Evolutionary conservation across 495 filamentous ascomycete genomes (phyloP).

Genomic region (Staphylotrichum tortipilum): DNA sequence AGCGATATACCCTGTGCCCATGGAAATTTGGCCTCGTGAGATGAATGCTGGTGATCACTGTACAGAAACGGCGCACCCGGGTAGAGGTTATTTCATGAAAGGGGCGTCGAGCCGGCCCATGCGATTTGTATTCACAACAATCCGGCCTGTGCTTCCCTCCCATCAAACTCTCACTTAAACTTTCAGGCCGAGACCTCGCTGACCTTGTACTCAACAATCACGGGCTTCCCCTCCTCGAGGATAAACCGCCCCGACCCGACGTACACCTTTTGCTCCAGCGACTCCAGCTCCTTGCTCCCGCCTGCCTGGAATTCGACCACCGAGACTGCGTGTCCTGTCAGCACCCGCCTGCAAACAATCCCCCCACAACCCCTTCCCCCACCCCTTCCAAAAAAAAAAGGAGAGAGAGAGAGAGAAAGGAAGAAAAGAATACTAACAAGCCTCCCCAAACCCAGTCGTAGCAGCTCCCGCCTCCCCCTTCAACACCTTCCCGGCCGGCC

Average conservation of each 20-base stretch:
- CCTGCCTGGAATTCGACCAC: conserved; percentile 49
- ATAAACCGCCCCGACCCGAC: conserved; percentile 49
- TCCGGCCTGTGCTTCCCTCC: no score
- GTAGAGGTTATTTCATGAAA: no score
- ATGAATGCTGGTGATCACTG: no score
- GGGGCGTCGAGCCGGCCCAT: no score
- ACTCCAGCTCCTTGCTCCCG: conserved; percentile 41
- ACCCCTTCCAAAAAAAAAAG: background rate
- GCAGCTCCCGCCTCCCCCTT: conserved; percentile 36
- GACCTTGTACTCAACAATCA: conserved; percentile 52
- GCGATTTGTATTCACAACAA: no score
- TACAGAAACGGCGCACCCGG: no score
- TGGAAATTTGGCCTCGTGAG: no score
- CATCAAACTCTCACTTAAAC: background rate
- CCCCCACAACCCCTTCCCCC: background rate
- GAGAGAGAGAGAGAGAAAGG: background rate
- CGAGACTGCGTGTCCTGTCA: conserved; percentile 31
- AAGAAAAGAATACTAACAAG: conserved; percentile 37
- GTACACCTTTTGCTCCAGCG: conserved; percentile 44
- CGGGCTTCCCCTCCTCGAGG: conserved; percentile 43
- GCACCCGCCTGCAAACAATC: no score
- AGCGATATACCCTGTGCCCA: conserved; percentile 3
- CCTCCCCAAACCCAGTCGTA: conserved; percentile 48
- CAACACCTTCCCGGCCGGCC: conserved; percentile 36
- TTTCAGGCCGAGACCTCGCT: conserved; percentile 42